Evolutionary conservation across 2,329 filamentous ascomycete genomes (phyloP).

Genomic region (Rutstroemia sydowiana): DNA sequence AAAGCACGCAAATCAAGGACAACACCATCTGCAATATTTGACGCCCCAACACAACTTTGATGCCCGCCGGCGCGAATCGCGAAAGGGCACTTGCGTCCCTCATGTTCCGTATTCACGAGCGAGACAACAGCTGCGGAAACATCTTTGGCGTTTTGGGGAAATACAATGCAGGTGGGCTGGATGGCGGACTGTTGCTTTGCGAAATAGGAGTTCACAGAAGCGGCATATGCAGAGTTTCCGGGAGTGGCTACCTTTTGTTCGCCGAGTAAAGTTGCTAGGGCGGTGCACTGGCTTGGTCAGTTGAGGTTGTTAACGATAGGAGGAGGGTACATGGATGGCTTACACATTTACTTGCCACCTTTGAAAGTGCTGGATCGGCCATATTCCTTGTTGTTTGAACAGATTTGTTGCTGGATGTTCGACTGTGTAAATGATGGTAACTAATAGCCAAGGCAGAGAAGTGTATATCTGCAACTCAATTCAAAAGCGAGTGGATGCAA

Average conservation of each 20-base stretch:
- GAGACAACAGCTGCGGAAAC: neutral
- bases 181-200: neutral
- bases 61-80: slow-evolving; percentile 36
- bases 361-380: neutral
- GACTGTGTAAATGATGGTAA: too few species aligned
- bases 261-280: neutral
- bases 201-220: neutral
- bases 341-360: too few species aligned
- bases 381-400: too few species aligned
- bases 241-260: neutral
- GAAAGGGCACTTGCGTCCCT: slow-evolving; percentile 19
- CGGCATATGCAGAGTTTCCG: neutral
- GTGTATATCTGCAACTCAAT: too few species aligned
- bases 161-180: neutral
- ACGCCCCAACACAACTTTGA: slow-evolving; percentile 11
- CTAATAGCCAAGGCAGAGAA: too few species aligned
- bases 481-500: too few species aligned
- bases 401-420: too few species aligned
- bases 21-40: slow-evolving; percentile 16
- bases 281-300: neutral
- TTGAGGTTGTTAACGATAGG: too few species aligned
- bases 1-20: slow-evolving; percentile 15
- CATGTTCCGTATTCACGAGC: too few species aligned
- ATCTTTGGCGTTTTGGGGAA: neutral
- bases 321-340: neutral